Percentiles rank a stretch among this genome's conserved stretches.
Evolutionary conservation across 495 filamentous ascomycete species (phyloP).

Genomic region (Cenococcum geophilum): DNA sequence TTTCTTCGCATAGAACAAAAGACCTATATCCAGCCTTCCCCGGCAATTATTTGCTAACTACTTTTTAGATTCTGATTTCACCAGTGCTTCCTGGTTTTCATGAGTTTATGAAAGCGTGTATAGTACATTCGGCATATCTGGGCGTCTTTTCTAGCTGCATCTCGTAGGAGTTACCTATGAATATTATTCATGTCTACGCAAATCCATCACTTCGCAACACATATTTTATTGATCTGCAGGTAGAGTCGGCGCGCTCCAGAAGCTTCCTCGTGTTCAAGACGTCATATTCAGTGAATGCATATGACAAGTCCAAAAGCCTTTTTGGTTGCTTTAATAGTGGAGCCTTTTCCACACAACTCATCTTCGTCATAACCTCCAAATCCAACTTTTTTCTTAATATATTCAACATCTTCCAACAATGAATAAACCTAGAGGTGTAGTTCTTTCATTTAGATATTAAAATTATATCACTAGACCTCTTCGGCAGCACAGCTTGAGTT

Average conservation of each 20-base stretch:
- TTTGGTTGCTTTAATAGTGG: too few relatives aligned
- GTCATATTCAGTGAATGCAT: too few relatives aligned
- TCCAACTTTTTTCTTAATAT: too few relatives aligned
- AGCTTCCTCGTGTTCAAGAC: not conserved
- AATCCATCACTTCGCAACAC: not conserved
- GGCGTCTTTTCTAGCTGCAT: not conserved
- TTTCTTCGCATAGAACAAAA: not conserved
- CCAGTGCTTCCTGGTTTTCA: not conserved
- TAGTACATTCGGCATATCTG: not conserved
- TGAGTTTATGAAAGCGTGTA: slow-evolving; percentile 2
- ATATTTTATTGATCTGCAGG: not conserved
- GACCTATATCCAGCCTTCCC: not conserved
- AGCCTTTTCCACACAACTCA: too few relatives aligned
- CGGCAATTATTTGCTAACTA: not conserved
- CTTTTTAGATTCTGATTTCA: not conserved
- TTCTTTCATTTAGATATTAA: too few relatives aligned
- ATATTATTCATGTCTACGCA: not conserved
- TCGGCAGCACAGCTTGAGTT: too few relatives aligned
- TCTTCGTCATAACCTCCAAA: too few relatives aligned
- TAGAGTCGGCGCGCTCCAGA: not conserved
- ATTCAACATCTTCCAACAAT: too few relatives aligned
- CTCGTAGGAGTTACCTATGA: not conserved
- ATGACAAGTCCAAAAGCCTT: too few relatives aligned
- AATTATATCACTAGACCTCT: too few relatives aligned
- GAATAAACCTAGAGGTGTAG: too few relatives aligned